Conservation (phyloP, 139 green algal species). For the Klebsormidium nitens region DNA sequence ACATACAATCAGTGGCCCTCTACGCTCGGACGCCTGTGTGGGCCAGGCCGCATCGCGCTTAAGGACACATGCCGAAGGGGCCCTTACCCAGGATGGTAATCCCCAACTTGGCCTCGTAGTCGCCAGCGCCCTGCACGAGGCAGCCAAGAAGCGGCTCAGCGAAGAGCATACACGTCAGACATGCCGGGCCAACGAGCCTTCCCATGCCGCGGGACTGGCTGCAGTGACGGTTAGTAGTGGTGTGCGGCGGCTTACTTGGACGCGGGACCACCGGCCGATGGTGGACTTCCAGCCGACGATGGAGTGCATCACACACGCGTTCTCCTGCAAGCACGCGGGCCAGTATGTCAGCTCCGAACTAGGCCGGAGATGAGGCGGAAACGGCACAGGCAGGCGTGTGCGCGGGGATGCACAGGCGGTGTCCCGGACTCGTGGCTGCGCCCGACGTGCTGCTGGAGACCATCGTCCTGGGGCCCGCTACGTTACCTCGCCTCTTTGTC, state of each 20-base stretch:
- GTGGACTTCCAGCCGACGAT: constrained; percentile 44
- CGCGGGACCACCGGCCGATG: constrained; percentile 36
- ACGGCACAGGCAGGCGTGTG: neutral
- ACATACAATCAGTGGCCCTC: neutral
- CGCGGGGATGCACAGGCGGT: too few species aligned
- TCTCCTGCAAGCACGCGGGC: constrained; percentile 33
- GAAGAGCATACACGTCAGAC: too few species aligned
- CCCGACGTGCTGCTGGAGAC: too few species aligned
- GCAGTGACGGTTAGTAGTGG: too few species aligned
- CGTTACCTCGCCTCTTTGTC: too few species aligned
- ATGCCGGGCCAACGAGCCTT: too few species aligned
- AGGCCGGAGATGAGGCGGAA: neutral
- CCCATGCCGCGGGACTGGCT: too few species aligned
- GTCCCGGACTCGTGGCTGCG: too few species aligned
- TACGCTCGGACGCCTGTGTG: too few species aligned
- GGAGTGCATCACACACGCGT: constrained; percentile 41
- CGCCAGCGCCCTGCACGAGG: constrained; percentile 31
- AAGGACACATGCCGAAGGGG: neutral
- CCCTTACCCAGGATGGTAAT: constrained; percentile 40
- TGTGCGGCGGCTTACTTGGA: constrained; percentile 32
- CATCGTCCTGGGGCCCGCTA: too few species aligned
- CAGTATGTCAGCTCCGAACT: neutral
- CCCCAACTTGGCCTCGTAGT: constrained; percentile 37
- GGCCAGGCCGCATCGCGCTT: too few species aligned
- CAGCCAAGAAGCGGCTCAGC: too few species aligned